Percentiles rank a stretch among this genome's conserved stretches.
Evolutionary conservation across 164 flowering plant genomes (phyloP).

Genomic region (Amborella trichopoda): DNA sequence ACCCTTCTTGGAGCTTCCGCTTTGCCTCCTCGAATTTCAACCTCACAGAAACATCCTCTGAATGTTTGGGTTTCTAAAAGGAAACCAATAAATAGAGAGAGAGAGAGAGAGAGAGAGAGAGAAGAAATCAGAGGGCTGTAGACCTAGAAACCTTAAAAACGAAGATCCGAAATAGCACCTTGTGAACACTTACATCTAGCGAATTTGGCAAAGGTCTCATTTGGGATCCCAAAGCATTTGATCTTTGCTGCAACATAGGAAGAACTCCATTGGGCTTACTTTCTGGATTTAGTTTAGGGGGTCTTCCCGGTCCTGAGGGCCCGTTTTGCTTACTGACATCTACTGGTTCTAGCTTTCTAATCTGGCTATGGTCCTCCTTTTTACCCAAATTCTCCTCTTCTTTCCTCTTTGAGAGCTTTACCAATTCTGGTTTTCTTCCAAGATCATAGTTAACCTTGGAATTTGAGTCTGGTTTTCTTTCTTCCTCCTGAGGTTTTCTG

Average conservation of each 20-base stretch:
- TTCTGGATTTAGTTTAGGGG: conserved; percentile 5
- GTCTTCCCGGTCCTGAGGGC: not conserved
- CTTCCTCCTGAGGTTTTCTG: not conserved
- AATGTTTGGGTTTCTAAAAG: conserved; percentile 29
- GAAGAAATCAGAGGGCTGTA: not conserved
- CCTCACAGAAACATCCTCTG: conserved; percentile 30
- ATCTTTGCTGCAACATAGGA: conserved; percentile 23
- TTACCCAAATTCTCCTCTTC: conserved; percentile 11
- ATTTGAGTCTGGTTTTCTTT: not conserved
- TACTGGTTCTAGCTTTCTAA: conserved; percentile 17
- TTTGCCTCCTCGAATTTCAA: conserved; percentile 52
- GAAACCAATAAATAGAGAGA: not conserved
- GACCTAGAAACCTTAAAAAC: not conserved
- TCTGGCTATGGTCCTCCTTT: conserved; percentile 17
- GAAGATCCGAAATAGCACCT: too few relatives aligned
- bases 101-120: not conserved
- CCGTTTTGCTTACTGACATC: conserved; percentile 19
- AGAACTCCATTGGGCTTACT: conserved; percentile 17
- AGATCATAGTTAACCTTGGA: conserved; percentile 10
- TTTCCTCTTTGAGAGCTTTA: conserved; percentile 19
- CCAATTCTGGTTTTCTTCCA: conserved; percentile 24
- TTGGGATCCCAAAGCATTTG: conserved; percentile 4
- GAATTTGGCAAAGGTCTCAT: too few relatives aligned
- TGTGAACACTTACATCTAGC: too few relatives aligned
- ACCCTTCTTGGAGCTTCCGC: conserved; percentile 64